Base-by-base conservation (phyloP, 2,329 filamentous ascomycete species). In the Exophiala sp. region DNA sequence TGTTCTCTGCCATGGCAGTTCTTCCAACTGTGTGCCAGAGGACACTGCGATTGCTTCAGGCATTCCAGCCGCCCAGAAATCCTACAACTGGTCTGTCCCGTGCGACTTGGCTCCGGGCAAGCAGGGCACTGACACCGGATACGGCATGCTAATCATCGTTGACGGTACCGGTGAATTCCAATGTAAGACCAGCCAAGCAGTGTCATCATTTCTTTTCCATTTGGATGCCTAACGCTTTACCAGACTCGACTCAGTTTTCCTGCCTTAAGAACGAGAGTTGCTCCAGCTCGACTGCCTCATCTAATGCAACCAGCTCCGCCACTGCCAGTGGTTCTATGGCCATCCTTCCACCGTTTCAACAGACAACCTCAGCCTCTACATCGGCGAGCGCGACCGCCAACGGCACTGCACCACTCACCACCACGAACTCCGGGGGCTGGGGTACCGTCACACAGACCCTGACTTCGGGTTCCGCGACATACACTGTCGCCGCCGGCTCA, bases 181-280 rank as follows among this genome's bases (percentile, higher is more conserved):
- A 54, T 60, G 56, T 58, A 46, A 54, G 56, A 29, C 16, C 13
- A 22, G 3, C 16, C 14, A 3, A n/a, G 3, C 13, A 21, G 18
- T 18, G 22, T 18, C n/a, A 29, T 16, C 8, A 13, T 13, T 21
- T 16, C 21, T 21, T 46, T 21, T 13, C 30, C 46, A 38, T 27
- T 13, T 6, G 14, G 18, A 8, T 37, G 34, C 3, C 34, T 21
- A 37, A 37, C 6, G 3, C 1, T 8, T 18, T 43, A 6, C 21
- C 29, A 58, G 53, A 59, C 53, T 59, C 56, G n/a, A 61, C 57
- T 19, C 58, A 61, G 50, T 61, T 61, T 56, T 61, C 58, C 39
- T 49, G 53, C 39, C 49, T 57, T 27, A 45, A 48, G 39, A 51
- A 44, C 46, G 38, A 47, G 29, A 41, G 35, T 29, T 50, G 51